phyloP scores from a whole-genome alignment of 2,329 filamentous ascomycete species.

The Neopestalotiopsis sp. region DNA sequence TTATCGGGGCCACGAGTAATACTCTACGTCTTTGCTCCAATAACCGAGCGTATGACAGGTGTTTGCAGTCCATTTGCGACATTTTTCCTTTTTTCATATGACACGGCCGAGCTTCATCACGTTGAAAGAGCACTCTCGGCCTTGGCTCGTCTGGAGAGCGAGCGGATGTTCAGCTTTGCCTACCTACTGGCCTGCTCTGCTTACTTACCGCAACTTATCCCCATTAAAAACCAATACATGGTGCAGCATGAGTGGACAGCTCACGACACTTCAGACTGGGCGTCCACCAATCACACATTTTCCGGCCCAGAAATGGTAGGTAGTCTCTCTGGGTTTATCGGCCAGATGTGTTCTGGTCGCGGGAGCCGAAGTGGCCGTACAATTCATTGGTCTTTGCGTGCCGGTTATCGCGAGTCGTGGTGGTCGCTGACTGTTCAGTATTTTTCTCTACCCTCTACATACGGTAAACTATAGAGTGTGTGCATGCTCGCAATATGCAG shows the following conservation, averaged over 20 bases:
- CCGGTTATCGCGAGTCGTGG: not conserved
- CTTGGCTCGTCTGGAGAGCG: no score
- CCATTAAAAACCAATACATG: not conserved
- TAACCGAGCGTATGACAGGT: not conserved
- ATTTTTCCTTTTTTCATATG: not conserved
- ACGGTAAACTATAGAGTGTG: slow-evolving; percentile 1
- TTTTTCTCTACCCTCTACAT: not conserved
- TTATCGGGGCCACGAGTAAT: not conserved
- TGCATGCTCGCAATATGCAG: not conserved
- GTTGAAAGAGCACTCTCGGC: no score
- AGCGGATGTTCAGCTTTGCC: no score
- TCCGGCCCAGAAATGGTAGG: slow-evolving; percentile 4
- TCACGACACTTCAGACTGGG: not conserved
- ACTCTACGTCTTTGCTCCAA: not conserved
- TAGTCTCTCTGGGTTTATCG: not conserved
- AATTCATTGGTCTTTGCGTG: not conserved
- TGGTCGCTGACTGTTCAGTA: slow-evolving; percentile 12
- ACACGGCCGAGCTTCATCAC: not conserved
- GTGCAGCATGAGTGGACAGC: not conserved
- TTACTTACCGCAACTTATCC: slow-evolving; percentile 11
- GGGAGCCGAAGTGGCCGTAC: not conserved
- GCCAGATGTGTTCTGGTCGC: not conserved
- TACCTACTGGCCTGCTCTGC: not conserved
- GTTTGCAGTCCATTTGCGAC: not conserved
- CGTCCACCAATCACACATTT: slow-evolving; percentile 2